phyloP scores from a whole-genome alignment of 306 rosid genomes.

The Rosa persica region DNA sequence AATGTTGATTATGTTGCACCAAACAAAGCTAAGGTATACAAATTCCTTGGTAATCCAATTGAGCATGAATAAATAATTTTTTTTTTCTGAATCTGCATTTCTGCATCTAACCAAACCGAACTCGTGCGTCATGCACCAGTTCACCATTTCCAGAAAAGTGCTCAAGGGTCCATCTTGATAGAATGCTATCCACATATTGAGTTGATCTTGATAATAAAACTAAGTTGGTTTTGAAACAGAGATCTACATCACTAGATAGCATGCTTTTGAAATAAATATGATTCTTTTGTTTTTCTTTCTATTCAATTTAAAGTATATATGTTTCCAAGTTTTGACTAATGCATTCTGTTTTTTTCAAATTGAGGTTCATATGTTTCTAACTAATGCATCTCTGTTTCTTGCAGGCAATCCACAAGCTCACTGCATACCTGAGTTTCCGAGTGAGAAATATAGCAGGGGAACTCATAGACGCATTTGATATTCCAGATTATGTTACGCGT shows the following conservation, averaged over 20 bases:
- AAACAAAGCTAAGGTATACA: constrained; percentile 89
- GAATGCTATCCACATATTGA: background rate
- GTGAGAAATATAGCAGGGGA: constrained; percentile 85
- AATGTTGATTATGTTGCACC: constrained; percentile 97
- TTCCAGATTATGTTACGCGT: constrained; percentile 72
- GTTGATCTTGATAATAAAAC: background rate
- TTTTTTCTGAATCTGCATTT: background rate
- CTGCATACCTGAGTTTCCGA: constrained; percentile 82
- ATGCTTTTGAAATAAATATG: background rate
- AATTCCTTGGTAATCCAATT: background rate
- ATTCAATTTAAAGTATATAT: background rate
- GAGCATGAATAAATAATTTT: background rate
- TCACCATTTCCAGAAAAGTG: background rate
- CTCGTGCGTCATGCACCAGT: background rate
- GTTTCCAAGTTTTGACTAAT: background rate
- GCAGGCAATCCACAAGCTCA: constrained; percentile 90
- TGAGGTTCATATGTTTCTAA: background rate
- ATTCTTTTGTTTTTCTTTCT: background rate
- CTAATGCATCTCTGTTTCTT: constrained; percentile 16
- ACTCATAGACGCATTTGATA: constrained; percentile 82
- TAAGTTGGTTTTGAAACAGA: background rate
- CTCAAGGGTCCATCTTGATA: background rate
- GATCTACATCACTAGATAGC: background rate
- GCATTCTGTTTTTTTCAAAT: constrained; percentile 1
- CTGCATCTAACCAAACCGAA: background rate